Evolutionary conservation across 176 grass and related monocot genomes (phyloP).

Genomic region (Cenchrus americanus): DNA sequence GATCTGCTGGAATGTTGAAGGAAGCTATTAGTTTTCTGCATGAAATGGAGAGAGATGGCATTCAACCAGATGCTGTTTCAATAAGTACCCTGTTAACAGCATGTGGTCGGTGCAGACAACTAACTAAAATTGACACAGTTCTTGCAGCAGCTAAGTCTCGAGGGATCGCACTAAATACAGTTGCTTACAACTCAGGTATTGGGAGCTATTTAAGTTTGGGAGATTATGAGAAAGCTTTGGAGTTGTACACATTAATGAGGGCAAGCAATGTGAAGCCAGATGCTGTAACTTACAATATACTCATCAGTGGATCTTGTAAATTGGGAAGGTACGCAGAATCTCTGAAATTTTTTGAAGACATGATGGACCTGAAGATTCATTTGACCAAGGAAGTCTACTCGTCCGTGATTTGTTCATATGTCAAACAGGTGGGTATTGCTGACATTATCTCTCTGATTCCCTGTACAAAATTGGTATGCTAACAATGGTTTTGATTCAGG

Average conservation of each 20-base stretch:
- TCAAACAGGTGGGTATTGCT: conserved; percentile 71
- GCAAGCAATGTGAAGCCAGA: conserved; percentile 66
- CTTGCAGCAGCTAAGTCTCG: conserved; percentile 69
- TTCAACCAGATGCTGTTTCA: conserved; percentile 83
- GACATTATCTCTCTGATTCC: conserved; percentile 32
- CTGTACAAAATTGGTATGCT: conserved; percentile 36
- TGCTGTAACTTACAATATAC: conserved; percentile 83
- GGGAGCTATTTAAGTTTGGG: conserved; percentile 80
- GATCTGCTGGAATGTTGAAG: conserved; percentile 75
- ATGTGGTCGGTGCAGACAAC: conserved; percentile 68
- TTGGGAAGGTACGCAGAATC: conserved; percentile 69
- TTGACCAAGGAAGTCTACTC: conserved; percentile 89
- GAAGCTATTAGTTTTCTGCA: conserved; percentile 71
- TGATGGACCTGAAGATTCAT: conserved; percentile 69
- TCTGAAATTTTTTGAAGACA: conserved; percentile 79
- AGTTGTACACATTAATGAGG: conserved; percentile 77
- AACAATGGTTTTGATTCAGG: conserved; percentile 64
- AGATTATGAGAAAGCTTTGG: conserved; percentile 83
- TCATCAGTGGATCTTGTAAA: conserved; percentile 85
- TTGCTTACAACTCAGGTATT: conserved; percentile 92
- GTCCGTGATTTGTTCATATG: conserved; percentile 84
- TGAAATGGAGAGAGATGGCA: conserved; percentile 82
- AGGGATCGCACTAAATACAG: conserved; percentile 77
- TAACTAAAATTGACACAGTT: conserved; percentile 74
- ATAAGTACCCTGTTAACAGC: conserved; percentile 89